These are phyloP conservation scores for Amanita subjunquillea DNA, from an alignment of 768 basidiomycete genomes.

Conservation along the genomic window DNA sequence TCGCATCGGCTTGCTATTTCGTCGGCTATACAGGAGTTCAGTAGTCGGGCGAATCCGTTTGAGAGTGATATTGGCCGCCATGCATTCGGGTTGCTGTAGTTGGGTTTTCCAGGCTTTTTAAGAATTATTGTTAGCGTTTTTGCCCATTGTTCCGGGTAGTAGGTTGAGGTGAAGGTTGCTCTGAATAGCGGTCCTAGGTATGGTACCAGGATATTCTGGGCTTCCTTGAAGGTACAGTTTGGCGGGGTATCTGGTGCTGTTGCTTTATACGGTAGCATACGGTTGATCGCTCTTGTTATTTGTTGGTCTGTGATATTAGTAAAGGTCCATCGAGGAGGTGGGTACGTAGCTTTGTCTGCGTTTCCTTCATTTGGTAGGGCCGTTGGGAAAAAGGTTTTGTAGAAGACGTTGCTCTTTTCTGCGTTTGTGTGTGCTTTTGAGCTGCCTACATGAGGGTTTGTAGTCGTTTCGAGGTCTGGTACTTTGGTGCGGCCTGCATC, in stretches of 20 bases:
- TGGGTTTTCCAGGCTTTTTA: slow-evolving; percentile 2
- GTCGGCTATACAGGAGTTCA: background rate
- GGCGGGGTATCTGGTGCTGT: background rate
- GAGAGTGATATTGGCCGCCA: slow-evolving; percentile 4
- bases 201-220: background rate
- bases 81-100: slow-evolving; percentile 4
- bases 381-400: background rate
- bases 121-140: background rate
- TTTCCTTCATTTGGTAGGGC: background rate
- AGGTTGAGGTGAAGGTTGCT: background rate
- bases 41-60: background rate
- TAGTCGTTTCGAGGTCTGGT: background rate
- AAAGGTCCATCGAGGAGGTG: background rate
- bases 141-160: background rate
- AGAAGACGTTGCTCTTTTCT: background rate
- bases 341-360: background rate
- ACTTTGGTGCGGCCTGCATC: background rate
- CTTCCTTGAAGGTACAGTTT: background rate
- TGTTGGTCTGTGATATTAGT: background rate
- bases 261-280: background rate
- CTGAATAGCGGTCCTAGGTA: background rate
- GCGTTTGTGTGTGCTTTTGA: background rate
- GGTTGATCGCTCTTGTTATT: background rate
- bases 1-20: background rate
- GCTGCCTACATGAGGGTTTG: too few relatives aligned